These are phyloP conservation scores for Suillus ampliporus DNA, from an alignment of 768 basidiomycete genomes.

Conservation along the genomic window DNA sequence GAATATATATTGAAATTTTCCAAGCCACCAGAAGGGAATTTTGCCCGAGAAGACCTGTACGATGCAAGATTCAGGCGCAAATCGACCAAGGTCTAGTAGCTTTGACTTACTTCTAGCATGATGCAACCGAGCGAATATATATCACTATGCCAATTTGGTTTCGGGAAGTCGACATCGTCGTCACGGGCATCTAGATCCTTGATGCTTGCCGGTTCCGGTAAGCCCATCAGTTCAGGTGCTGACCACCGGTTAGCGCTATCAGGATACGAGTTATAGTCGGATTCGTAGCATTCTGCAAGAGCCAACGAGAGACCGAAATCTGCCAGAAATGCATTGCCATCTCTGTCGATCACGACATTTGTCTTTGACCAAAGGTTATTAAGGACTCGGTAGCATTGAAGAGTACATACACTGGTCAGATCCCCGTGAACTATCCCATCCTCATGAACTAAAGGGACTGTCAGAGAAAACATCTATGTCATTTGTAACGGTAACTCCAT, in stretches of 20 bases:
- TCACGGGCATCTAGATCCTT: too few species aligned
- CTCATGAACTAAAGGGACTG: neutral
- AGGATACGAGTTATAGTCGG: neutral
- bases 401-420: slow-evolving; percentile 1
- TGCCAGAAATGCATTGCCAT: slow-evolving; percentile 2
- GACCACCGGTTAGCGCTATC: neutral
- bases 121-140: slow-evolving; percentile 5
- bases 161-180: neutral
- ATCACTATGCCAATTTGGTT: neutral
- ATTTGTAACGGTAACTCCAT: neutral
- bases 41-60: neutral
- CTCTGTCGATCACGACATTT: neutral
- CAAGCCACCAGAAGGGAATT: slow-evolving; percentile 1
- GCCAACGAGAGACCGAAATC: slow-evolving; percentile 2
- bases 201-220: neutral
- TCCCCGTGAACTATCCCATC: neutral
- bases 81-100: neutral
- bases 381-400: neutral
- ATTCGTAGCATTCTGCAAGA: neutral
- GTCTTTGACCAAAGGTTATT: neutral
- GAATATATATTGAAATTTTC: neutral
- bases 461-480: neutral
- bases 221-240: neutral
- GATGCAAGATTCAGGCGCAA: neutral
- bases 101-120: neutral